Evolutionary conservation across 805 yeast species (phyloP).

Genomic region (Maudiozyma serrabonitensis): DNA sequence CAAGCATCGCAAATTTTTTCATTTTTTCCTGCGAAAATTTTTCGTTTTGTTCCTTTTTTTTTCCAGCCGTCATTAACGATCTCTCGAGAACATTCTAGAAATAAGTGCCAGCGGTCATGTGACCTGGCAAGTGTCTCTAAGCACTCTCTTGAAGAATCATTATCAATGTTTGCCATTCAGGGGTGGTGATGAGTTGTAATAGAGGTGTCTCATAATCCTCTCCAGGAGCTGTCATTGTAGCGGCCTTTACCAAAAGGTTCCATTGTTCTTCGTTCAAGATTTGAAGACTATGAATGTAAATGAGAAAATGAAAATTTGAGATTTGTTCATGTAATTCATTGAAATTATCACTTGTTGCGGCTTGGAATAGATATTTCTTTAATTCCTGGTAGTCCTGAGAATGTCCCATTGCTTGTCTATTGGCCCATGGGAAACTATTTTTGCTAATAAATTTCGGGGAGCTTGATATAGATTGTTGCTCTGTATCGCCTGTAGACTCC

Average conservation of each 20-base stretch:
- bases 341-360: conserved; percentile 24
- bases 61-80: background rate
- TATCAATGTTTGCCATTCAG: conserved; percentile 77
- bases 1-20: background rate
- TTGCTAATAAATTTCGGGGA: conserved; percentile 33
- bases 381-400: conserved; percentile 56
- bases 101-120: background rate
- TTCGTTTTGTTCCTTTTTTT: background rate
- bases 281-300: conserved; percentile 46
- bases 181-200: conserved; percentile 34
- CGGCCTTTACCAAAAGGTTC: conserved; percentile 38
- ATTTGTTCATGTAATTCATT: conserved; percentile 30
- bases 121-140: background rate
- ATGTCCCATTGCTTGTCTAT: conserved; percentile 66
- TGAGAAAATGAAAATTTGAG: conserved; percentile 71
- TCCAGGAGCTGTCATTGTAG: conserved; percentile 21
- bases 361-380: conserved; percentile 36
- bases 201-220: conserved; percentile 42
- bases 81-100: background rate
- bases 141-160: conserved; percentile 38
- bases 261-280: conserved; percentile 51
- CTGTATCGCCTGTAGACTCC: conserved; percentile 1
- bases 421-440: conserved; percentile 61
- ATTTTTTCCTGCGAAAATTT: background rate
- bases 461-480: conserved; percentile 30